Evolutionary conservation across 192 early-diverging fungal species (phyloP).

Genomic region (Allomyces javanicus): DNA sequence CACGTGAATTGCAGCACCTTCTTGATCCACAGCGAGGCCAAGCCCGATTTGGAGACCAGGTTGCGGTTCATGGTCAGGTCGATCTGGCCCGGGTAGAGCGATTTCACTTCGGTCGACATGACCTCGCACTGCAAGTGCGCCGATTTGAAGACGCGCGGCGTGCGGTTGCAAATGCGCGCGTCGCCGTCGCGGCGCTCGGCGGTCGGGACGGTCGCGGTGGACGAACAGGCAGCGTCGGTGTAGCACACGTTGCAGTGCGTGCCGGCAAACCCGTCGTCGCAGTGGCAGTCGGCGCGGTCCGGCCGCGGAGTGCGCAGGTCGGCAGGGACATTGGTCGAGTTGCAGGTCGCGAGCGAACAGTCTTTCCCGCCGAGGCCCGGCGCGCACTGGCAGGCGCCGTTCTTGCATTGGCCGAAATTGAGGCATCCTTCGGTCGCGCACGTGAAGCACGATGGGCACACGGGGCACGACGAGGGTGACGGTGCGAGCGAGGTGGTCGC

Average conservation of each 20-base stretch:
- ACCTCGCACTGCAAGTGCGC: slow-evolving; percentile 19
- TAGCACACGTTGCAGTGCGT: slow-evolving; percentile 31
- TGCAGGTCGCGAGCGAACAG: background rate
- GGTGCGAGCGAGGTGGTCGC: too few species aligned
- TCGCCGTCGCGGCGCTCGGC: slow-evolving; percentile 13
- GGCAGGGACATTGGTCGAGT: background rate
- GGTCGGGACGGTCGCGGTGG: slow-evolving; percentile 7
- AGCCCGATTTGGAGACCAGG: slow-evolving; percentile 8
- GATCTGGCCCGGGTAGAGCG: slow-evolving; percentile 19
- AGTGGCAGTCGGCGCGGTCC: slow-evolving; percentile 3
- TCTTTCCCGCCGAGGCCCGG: background rate
- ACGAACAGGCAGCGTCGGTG: slow-evolving; percentile 18
- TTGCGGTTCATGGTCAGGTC: slow-evolving; percentile 18
- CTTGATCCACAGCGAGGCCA: slow-evolving; percentile 24
- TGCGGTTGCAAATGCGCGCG: slow-evolving; percentile 25
- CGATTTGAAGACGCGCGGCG: slow-evolving; percentile 18
- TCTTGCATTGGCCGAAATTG: background rate
- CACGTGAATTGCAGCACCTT: slow-evolving; percentile 30
- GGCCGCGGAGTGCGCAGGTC: background rate
- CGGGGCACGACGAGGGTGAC: background rate
- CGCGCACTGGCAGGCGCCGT: background rate
- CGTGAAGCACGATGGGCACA: background rate
- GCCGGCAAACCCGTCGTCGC: slow-evolving; percentile 34
- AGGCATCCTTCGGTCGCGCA: background rate
- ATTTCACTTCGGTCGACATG: slow-evolving; percentile 10